Evolutionary conservation across 495 filamentous ascomycete genomes (phyloP).

Genomic region (Xylaria curta): DNA sequence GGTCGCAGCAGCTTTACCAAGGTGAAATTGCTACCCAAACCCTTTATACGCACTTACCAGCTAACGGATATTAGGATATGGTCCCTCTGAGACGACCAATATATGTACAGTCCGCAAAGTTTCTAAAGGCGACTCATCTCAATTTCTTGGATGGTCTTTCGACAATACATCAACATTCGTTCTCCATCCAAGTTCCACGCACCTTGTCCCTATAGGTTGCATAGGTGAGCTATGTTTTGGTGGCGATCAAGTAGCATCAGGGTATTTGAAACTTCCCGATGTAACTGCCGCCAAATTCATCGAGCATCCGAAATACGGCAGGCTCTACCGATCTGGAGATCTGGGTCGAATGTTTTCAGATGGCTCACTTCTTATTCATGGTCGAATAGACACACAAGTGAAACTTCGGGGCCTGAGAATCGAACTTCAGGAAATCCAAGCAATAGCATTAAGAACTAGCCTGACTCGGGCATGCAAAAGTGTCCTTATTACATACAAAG

Average conservation of each 20-base stretch:
- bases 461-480: constrained; percentile 60
- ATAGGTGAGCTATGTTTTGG: constrained; percentile 83
- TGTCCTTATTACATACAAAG: constrained; percentile 48
- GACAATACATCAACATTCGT: constrained; percentile 76
- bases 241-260: constrained; percentile 77
- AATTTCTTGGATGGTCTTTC: constrained; percentile 67
- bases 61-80: constrained; percentile 59
- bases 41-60: neutral
- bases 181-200: constrained; percentile 49
- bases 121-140: constrained; percentile 56
- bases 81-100: constrained; percentile 75
- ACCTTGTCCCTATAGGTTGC: constrained; percentile 66
- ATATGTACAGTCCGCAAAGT: constrained; percentile 70
- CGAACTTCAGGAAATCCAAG: constrained; percentile 78
- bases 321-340: constrained; percentile 75
- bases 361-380: constrained; percentile 72
- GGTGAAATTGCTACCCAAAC: constrained; percentile 45
- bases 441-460: constrained; percentile 51
- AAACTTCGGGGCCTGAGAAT: constrained; percentile 83
- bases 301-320: constrained; percentile 67
- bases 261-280: constrained; percentile 67
- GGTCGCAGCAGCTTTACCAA: constrained; percentile 72
- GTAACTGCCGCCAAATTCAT: constrained; percentile 67
- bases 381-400: constrained; percentile 78
- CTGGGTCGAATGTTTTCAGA: constrained; percentile 73